A percentile compares a stretch with the other conserved stretches of the same genome.
phyloP scores from a whole-genome alignment of 352 stramenopile species.

The Phytophthora foliorum region DNA sequence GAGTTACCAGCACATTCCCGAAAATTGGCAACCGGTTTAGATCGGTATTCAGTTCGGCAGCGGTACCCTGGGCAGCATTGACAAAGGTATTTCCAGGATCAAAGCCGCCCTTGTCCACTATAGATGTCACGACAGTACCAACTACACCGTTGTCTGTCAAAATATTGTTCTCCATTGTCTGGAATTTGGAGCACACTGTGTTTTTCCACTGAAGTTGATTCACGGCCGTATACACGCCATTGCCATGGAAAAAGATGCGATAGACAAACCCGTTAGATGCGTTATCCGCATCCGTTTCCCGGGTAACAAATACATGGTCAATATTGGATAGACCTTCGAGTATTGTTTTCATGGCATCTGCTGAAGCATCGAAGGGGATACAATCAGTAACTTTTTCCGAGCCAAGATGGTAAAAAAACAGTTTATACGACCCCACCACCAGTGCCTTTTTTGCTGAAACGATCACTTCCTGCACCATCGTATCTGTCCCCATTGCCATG shows the following conservation, averaged over 20 bases:
- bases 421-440: conserved; percentile 61
- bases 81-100: conserved; percentile 63
- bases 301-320: conserved; percentile 81
- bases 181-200: conserved; percentile 52
- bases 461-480: conserved; percentile 72
- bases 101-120: conserved; percentile 66
- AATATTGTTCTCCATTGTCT: conserved; percentile 76
- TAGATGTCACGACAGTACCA: conserved; percentile 40
- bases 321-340: conserved; percentile 74
- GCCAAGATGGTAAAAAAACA: conserved; percentile 61
- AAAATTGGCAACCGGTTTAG: conserved; percentile 70
- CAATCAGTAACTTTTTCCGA: conserved; percentile 45
- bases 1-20: conserved; percentile 65
- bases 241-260: conserved; percentile 80
- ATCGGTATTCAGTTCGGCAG: conserved; percentile 53
- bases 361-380: conserved; percentile 71
- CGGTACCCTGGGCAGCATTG: conserved; percentile 45
- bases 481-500: conserved; percentile 73
- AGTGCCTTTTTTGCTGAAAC: conserved; percentile 64
- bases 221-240: conserved; percentile 59
- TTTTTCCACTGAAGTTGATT: conserved; percentile 27
- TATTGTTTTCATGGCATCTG: conserved; percentile 62
- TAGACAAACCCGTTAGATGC: conserved; percentile 77
- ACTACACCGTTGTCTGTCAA: conserved; percentile 52
- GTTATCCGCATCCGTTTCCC: conserved; percentile 34